These are phyloP conservation scores for Rhizopus microsporus DNA, from an alignment of 371 early-diverging fungal species.

Conservation along the genomic window DNA sequence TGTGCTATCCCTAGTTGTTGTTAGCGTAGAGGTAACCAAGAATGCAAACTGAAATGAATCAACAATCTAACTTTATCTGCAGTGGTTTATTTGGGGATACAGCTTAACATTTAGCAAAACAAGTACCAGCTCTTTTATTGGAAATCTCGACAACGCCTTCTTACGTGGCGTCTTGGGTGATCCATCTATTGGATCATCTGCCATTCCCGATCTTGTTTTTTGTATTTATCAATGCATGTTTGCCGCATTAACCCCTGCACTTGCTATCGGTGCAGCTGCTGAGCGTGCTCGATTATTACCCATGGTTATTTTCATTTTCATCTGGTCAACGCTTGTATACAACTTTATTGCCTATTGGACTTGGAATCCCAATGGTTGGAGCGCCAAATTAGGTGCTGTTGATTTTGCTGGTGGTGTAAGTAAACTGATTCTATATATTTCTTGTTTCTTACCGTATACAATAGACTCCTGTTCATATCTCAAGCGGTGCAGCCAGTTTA, in stretches of 20 bases:
- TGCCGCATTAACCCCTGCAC: conserved; percentile 84
- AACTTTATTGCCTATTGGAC: conserved; percentile 90
- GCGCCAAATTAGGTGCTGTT: conserved; percentile 69
- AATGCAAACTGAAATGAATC: not conserved
- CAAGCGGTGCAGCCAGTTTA: conserved; percentile 87
- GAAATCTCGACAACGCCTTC: conserved; percentile 77
- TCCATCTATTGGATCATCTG: conserved; percentile 56
- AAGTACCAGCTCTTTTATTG: conserved; percentile 69
- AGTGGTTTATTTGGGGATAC: conserved; percentile 91
- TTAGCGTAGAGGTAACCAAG: conserved; percentile 49
- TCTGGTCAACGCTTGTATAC: conserved; percentile 93
- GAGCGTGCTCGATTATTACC: conserved; percentile 89
- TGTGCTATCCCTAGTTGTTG: conserved; percentile 69
- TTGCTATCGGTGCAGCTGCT: conserved; percentile 87
- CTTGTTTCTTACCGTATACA: conserved; percentile 34
- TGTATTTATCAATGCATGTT: conserved; percentile 82
- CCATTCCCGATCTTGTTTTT: conserved; percentile 73
- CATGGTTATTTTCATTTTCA: conserved; percentile 83
- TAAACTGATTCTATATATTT: not conserved
- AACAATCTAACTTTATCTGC: conserved; percentile 5
- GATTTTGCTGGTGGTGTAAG: conserved; percentile 79
- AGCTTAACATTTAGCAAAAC: conserved; percentile 80
- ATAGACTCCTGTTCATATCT: conserved; percentile 91
- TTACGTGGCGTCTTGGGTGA: conserved; percentile 59
- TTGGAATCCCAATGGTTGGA: conserved; percentile 89